Conservation (phyloP, 306 rosid species). For the Coriaria nepalensis region DNA sequence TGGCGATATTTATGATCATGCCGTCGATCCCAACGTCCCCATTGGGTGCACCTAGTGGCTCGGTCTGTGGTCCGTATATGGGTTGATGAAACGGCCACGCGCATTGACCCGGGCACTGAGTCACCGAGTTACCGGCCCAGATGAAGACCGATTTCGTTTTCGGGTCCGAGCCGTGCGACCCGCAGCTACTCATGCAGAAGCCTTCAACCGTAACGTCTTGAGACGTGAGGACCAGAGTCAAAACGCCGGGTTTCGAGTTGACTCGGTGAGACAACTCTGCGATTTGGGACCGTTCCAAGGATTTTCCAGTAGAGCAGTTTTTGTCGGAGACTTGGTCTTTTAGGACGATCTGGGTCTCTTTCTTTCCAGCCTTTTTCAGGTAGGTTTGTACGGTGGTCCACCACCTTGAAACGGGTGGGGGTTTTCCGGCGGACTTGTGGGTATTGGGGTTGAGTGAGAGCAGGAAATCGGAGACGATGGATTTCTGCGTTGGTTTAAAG, state of each 20-base stretch:
- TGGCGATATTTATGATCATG: slow-evolving; percentile 26
- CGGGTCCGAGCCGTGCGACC: slow-evolving; percentile 16
- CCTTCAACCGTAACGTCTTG: slow-evolving; percentile 26
- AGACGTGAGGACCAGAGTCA: slow-evolving; percentile 18
- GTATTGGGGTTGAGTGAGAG: slow-evolving; percentile 8
- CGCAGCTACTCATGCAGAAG: slow-evolving; percentile 29
- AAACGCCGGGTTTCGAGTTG: slow-evolving; percentile 3
- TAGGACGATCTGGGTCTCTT: slow-evolving; percentile 4
- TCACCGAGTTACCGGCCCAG: slow-evolving; percentile 27
- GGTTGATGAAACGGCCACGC: slow-evolving; percentile 32
- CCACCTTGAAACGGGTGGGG: slow-evolving; percentile 18
- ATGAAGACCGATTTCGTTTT: slow-evolving; percentile 6
- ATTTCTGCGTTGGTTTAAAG: slow-evolving; percentile 15
- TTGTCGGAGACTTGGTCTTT: slow-evolving; percentile 12
- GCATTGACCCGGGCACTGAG: slow-evolving; percentile 30
- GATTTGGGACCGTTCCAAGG: slow-evolving; percentile 9
- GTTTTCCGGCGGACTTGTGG: not conserved
- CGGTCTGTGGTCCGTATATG: slow-evolving; percentile 27
- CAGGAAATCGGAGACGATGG: slow-evolving; percentile 19
- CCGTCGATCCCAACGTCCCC: slow-evolving; percentile 29
- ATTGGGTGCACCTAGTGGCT: slow-evolving; percentile 22
- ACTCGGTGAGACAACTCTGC: slow-evolving; percentile 9
- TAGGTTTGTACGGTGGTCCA: slow-evolving; percentile 23
- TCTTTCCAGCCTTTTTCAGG: slow-evolving; percentile 16
- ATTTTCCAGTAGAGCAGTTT: slow-evolving; percentile 18